Evolutionary conservation across 2,329 filamentous ascomycete genomes (phyloP), one percentile per base, ranked within the genome.

Genomic region (Cordyceps militaris): DNA sequence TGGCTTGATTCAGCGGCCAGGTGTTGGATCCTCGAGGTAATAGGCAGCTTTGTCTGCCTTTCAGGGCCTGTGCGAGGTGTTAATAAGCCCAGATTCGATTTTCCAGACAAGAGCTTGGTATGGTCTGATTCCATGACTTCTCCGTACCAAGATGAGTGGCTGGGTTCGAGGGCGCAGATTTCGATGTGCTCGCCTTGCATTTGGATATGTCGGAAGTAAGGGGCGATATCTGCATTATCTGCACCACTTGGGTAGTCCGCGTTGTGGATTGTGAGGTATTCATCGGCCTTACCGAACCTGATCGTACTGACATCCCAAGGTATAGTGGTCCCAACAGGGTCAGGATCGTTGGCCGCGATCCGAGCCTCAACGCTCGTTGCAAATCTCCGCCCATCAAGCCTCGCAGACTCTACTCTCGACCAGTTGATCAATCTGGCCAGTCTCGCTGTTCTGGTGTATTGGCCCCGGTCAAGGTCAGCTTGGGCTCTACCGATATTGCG

Each of bases 221-320:
- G 16, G 21, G 42, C 53, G 30, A 56, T 16, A 34, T 47, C 42
- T 8, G 7, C 21, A 23, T 16, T 23, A 14, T 7, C 3, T 5
- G 11, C 2, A n/a, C 32, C 43, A 9, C 43, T 42, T 6, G 28
- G 28, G 16, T 56, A 56, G 13, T 11, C 8, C 19, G 32, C 30
- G 32, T 38, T 47, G 53, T 56, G 53, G 19, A 48, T 5, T 5
- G 42, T 56, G 11, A 44, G 40, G 14, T 56, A 56, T 21, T 56
- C 43, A 26, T 48, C 21, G n/a, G 53, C n/a, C 16, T 16, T 10
- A 9, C 53, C 53, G 21, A 48, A 13, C 10, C 38, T 28, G 32
- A 44, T 40, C 13, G 19, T 14, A 16, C 4, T 23, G 5, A 3
- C 21, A 2, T 16, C 24, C n/a, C 43, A 56, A 4, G 42, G 32